Percentiles rank a stretch among this genome's conserved stretches.
phyloP scores from a whole-genome alignment of 2,329 filamentous ascomycete species.

The Penicillium vulpinum region DNA sequence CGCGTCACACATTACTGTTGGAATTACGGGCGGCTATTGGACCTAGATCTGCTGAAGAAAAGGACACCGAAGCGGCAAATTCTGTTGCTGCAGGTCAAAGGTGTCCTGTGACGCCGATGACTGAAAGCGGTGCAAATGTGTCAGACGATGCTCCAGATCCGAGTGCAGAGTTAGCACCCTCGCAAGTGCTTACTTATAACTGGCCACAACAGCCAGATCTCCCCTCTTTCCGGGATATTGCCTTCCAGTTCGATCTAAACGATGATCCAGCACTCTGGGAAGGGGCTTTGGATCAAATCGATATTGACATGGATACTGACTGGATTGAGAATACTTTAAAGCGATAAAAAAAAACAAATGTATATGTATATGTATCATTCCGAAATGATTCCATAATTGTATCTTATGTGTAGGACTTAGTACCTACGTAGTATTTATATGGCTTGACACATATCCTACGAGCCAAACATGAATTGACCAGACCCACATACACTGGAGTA shows the following conservation, averaged over 20 bases:
- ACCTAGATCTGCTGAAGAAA: constrained; percentile 14
- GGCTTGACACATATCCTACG: background rate
- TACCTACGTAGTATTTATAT: background rate
- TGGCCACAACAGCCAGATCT: constrained; percentile 25
- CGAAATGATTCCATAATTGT: background rate
- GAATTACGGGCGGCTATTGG: constrained; percentile 36
- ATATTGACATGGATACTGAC: constrained; percentile 46
- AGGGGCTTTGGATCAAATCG: constrained; percentile 41
- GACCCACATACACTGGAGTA: background rate
- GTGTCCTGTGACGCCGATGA: constrained; percentile 17
- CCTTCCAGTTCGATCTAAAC: constrained; percentile 38
- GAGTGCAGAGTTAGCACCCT: background rate
- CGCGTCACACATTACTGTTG: constrained; percentile 41
- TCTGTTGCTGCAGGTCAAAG: background rate
- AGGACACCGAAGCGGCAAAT: background rate
- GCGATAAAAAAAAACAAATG: constrained; percentile 17
- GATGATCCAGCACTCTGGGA: constrained; percentile 46
- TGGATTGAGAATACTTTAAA: constrained; percentile 38
- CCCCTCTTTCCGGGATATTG: constrained; percentile 32
- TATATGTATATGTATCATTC: background rate
- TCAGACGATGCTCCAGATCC: background rate
- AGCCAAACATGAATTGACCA: background rate
- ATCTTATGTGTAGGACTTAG: background rate
- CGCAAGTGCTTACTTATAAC: constrained; percentile 7
- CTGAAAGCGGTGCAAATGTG: constrained; percentile 15